A percentile compares a stretch with the other conserved stretches of the same genome.
These are phyloP conservation scores for Chlamydomonas sp. DNA, from an alignment of 139 green algal species.

Conservation along the genomic window DNA sequence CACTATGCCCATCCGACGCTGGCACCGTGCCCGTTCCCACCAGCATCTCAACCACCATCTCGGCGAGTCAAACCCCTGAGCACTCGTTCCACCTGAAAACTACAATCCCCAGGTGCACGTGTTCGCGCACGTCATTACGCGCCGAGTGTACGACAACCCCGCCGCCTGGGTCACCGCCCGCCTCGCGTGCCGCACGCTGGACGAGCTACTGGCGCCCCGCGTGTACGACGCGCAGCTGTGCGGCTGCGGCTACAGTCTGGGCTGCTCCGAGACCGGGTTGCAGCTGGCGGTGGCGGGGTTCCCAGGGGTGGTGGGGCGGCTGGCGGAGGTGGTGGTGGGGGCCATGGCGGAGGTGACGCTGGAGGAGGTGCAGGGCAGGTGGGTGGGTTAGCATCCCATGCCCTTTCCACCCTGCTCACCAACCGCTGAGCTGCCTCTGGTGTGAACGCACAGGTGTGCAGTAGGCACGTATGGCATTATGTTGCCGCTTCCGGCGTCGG, in stretches of 20 bases:
- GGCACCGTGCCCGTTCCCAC: too few species aligned
- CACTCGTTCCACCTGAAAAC: background rate
- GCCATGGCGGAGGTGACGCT: constrained; percentile 9
- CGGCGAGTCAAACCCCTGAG: too few species aligned
- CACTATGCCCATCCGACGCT: too few species aligned
- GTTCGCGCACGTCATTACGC: constrained; percentile 48
- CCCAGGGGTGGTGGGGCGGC: constrained; percentile 35
- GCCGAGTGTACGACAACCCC: constrained; percentile 42
- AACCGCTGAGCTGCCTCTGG: background rate
- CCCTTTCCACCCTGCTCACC: background rate
- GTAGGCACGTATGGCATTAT: too few species aligned
- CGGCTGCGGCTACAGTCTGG: constrained; percentile 42
- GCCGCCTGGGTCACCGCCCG: constrained; percentile 40
- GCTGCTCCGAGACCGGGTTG: constrained; percentile 41
- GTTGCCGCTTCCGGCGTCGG: too few species aligned
- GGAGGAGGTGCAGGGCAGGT: constrained; percentile 28
- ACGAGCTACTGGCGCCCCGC: constrained; percentile 48
- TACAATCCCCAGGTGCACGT: constrained; percentile 40
- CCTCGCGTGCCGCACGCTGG: constrained; percentile 44
- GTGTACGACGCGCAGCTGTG: constrained; percentile 56
- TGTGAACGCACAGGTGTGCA: too few species aligned
- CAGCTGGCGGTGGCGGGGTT: constrained; percentile 45
- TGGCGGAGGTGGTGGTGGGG: constrained; percentile 43
- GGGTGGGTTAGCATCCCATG: background rate
- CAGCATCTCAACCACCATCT: too few species aligned